A percentile compares a stretch with the other conserved stretches of the same genome.
Evolutionary conservation across 129 eudicot species (phyloP).

Genomic region (Rutidosis leptorrhynchoides): DNA sequence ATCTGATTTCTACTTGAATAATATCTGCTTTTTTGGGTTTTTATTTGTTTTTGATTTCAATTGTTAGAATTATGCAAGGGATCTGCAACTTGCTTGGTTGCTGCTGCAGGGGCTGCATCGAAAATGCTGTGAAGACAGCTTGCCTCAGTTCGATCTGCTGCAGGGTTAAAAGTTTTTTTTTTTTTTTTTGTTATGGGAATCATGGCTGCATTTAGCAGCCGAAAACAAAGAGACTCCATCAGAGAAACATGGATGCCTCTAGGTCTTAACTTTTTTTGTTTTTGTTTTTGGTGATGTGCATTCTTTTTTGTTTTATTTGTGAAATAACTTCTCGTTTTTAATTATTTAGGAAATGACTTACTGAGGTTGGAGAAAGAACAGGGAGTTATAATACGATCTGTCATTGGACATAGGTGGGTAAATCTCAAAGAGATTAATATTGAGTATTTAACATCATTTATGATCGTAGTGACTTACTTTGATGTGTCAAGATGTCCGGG

Average conservation of each 20-base stretch:
- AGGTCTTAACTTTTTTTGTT: slow-evolving; percentile 47
- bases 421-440: background rate
- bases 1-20: too few relatives aligned
- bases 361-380: slow-evolving; percentile 74
- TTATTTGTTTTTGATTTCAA: too few relatives aligned
- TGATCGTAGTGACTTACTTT: background rate
- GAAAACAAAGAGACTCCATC: slow-evolving; percentile 81
- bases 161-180: too few relatives aligned
- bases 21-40: too few relatives aligned
- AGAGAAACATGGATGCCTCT: slow-evolving; percentile 95
- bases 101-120: too few relatives aligned
- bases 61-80: too few relatives aligned
- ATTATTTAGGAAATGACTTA: slow-evolving; percentile 52
- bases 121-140: too few relatives aligned
- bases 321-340: background rate
- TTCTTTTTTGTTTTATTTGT: background rate
- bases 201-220: slow-evolving; percentile 87
- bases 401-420: slow-evolving; percentile 84
- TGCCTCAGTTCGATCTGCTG: slow-evolving; percentile 62
- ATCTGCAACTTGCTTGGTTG: too few relatives aligned
- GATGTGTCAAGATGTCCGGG: background rate
- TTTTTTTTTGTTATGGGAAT: slow-evolving; percentile 86
- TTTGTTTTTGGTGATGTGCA: background rate
- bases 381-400: slow-evolving; percentile 74
- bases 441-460: background rate